Percentiles rank a stretch among this genome's conserved stretches.
phyloP scores from a whole-genome alignment of 495 filamentous ascomycete genomes.

The Neurospora discreta region DNA sequence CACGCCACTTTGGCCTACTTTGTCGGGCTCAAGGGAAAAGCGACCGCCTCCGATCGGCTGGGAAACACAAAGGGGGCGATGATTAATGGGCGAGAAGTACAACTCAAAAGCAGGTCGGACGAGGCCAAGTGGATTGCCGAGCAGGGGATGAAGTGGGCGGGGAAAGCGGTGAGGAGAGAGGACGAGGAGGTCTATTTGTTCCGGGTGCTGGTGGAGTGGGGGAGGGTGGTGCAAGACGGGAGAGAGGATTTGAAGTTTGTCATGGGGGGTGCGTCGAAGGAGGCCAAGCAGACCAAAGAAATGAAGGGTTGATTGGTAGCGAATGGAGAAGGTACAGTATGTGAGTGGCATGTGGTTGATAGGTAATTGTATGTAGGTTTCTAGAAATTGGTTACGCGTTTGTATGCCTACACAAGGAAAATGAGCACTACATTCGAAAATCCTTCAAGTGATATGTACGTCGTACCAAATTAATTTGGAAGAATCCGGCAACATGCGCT shows the following conservation, averaged over 20 bases:
- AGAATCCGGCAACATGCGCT: too few species aligned
- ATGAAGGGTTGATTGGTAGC: background rate
- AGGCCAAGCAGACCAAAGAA: background rate
- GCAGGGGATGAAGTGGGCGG: conserved; percentile 53
- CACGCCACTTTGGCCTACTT: conserved; percentile 60
- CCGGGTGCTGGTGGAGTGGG: conserved; percentile 67
- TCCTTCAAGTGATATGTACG: too few species aligned
- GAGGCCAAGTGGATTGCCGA: conserved; percentile 52
- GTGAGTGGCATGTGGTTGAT: too few species aligned
- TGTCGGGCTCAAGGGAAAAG: conserved; percentile 20
- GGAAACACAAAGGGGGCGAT: conserved; percentile 15
- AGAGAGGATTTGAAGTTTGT: conserved; percentile 32
- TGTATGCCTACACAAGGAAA: too few species aligned
- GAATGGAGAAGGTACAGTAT: too few species aligned
- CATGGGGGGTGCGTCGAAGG: conserved; percentile 31
- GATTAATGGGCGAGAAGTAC: conserved; percentile 36
- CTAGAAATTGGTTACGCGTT: too few species aligned
- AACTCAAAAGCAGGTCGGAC: conserved; percentile 17
- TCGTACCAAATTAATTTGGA: too few species aligned
- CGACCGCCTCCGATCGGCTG: background rate
- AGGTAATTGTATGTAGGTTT: too few species aligned
- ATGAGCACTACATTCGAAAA: too few species aligned
- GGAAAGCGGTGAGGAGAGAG: conserved; percentile 55
- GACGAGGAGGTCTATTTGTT: conserved; percentile 83
- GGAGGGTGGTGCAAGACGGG: conserved; percentile 48